A percentile compares a stretch with the other conserved stretches of the same genome.
Evolutionary conservation across 2,329 filamentous ascomycete genomes (phyloP).

Genomic region (Byssochlamys sp.): DNA sequence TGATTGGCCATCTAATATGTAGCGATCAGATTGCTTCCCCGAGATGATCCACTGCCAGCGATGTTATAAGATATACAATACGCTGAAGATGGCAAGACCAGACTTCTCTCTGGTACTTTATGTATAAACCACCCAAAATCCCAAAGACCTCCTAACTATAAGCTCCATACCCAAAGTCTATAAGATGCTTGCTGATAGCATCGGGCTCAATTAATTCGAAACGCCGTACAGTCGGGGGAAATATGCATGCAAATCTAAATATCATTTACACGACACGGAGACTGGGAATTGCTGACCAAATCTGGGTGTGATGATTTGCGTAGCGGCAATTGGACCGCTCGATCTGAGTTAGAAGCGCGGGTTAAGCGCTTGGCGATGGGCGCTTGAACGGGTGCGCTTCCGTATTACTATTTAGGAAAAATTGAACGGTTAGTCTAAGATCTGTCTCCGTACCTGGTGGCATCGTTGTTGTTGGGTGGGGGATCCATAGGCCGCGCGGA

Average conservation of each 20-base stretch:
- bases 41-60: not conserved
- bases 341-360: not conserved
- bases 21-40: not conserved
- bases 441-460: not conserved
- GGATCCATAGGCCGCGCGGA: not conserved
- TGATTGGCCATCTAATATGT: not conserved
- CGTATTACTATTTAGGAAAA: conserved; percentile 22
- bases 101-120: not conserved
- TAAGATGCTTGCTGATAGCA: not conserved
- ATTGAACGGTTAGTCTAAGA: not conserved
- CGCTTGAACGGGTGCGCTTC: conserved; percentile 31
- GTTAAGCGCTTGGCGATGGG: not conserved
- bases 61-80: not conserved
- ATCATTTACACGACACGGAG: not conserved
- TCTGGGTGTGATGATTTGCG: not conserved
- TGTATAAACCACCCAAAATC: not conserved
- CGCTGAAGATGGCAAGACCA: not conserved
- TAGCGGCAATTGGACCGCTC: not conserved
- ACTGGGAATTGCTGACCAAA: not conserved
- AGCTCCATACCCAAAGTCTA: not conserved
- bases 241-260: not conserved
- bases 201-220: not conserved
- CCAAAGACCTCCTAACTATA: not conserved
- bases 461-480: not conserved
- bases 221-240: not conserved